Evolutionary conservation across 371 early-diverging fungal species (phyloP).

Genomic region (Smittium culicis): DNA sequence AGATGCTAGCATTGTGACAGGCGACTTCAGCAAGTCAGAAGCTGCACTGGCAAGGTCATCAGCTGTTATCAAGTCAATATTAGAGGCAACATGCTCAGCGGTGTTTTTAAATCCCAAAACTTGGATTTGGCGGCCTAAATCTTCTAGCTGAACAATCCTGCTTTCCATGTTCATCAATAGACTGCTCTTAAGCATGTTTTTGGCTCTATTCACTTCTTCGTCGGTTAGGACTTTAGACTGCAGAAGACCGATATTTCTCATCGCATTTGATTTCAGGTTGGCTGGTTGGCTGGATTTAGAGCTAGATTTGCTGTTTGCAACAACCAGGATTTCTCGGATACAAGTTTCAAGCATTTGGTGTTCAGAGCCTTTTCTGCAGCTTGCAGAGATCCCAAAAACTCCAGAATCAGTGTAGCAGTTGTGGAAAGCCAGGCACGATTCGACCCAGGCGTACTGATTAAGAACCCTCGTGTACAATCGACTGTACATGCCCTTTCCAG

Average conservation of each 20-base stretch:
- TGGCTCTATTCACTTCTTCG: conserved; percentile 69
- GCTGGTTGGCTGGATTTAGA: not conserved
- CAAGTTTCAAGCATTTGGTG: conserved; percentile 61
- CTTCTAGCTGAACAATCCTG: conserved; percentile 84
- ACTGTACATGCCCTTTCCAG: conserved; percentile 97
- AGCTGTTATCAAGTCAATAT: conserved; percentile 24
- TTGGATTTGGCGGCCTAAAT: conserved; percentile 84
- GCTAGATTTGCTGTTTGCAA: conserved; percentile 36
- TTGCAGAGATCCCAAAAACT: conserved; percentile 85
- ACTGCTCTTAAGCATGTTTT: conserved; percentile 85
- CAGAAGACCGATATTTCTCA: conserved; percentile 11
- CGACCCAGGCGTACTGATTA: conserved; percentile 86
- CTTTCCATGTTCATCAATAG: conserved; percentile 87
- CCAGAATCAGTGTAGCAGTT: conserved; percentile 82
- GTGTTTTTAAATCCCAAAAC: conserved; percentile 58
- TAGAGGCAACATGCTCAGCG: conserved; percentile 49
- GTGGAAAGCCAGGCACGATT: conserved; percentile 80
- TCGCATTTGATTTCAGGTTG: conserved; percentile 10
- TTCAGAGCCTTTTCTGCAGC: conserved; percentile 56
- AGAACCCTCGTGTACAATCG: conserved; percentile 87
- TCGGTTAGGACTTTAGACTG: conserved; percentile 11
- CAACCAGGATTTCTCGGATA: conserved; percentile 60
- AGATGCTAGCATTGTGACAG: conserved; percentile 26
- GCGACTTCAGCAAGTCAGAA: conserved; percentile 20
- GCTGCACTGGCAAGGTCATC: conserved; percentile 22